These are phyloP conservation scores for Xylariomycetidae sp. DNA, from an alignment of 2,329 filamentous ascomycete genomes.

Conservation along the genomic window DNA sequence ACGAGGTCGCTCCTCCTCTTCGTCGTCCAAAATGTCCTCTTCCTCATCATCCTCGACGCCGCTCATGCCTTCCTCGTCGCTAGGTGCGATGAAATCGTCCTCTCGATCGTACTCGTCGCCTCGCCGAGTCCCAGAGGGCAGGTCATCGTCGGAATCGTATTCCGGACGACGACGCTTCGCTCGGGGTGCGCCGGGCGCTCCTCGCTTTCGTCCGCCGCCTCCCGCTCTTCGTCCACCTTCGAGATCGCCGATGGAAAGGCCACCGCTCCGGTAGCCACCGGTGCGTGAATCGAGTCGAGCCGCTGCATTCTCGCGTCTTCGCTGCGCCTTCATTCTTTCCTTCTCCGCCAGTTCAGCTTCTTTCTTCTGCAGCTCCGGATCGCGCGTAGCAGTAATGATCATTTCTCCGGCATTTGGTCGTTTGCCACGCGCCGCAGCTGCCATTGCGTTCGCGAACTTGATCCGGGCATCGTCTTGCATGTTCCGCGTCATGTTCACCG, in stretches of 20 bases:
- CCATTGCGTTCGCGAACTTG: slow-evolving; percentile 61
- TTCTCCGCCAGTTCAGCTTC: slow-evolving; percentile 70
- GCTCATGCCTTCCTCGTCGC: slow-evolving; percentile 59
- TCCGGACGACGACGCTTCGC: slow-evolving; percentile 52
- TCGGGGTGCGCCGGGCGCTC: slow-evolving; percentile 41
- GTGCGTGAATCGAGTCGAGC: slow-evolving; percentile 56
- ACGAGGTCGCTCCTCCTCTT: slow-evolving; percentile 39
- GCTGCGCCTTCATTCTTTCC: slow-evolving; percentile 61
- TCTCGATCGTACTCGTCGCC: slow-evolving; percentile 74
- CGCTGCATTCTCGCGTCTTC: slow-evolving; percentile 61
- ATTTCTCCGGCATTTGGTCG: slow-evolving; percentile 50
- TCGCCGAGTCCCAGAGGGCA: slow-evolving; percentile 52
- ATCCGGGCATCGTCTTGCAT: slow-evolving; percentile 67
- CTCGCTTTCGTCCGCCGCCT: slow-evolving; percentile 47
- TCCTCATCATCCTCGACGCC: slow-evolving; percentile 57
- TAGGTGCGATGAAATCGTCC: slow-evolving; percentile 71
- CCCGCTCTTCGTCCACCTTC: slow-evolving; percentile 52
- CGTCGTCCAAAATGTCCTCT: slow-evolving; percentile 47
- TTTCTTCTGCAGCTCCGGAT: slow-evolving; percentile 70
- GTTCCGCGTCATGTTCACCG: slow-evolving; percentile 59
- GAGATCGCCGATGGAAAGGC: slow-evolving; percentile 62
- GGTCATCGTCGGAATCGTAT: slow-evolving; percentile 73
- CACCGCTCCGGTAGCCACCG: slow-evolving; percentile 44
- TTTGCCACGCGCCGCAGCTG: slow-evolving; percentile 52
- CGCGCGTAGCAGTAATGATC: slow-evolving; percentile 64